Evolutionary conservation across 148 eudicot species (phyloP), one percentile per base, ranked within the genome.

Genomic region (Polygonum aviculare): DNA sequence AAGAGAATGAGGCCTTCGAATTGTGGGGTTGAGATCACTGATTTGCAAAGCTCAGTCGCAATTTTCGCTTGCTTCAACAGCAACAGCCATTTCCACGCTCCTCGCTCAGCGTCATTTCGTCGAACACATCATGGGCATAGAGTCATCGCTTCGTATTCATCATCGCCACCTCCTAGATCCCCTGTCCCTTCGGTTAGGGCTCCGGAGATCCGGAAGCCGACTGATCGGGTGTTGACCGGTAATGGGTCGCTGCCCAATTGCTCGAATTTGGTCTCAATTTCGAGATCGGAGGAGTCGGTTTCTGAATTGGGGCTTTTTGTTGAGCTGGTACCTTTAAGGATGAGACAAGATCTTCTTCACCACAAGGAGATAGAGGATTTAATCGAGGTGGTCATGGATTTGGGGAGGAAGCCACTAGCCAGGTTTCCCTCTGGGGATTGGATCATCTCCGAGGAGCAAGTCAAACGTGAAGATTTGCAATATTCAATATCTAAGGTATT

Each of bases 381-480:
- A 79, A 90, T 95, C 82, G 99, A 95, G 63, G 87, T 95, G 75
- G 97, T 95, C 12, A 78, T 95, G 94, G 99, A 95, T 85, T 87
- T 95, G 81, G 99, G 99, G 10, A 81, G 99, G 87, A 83, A 87
- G 79, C 99, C 99, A 7, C 82, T 95, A 71, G 99, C 98, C 44
- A 82, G 99, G 78, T 95, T 95, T 77, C 97, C 97, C 35, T 86
- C 94, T 2, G 99, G 99, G 15, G 99, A 95, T 87, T 93, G 97
- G 99, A 79, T 81, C 69, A 93, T 95, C 73, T 88, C 97, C 5
- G 82, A 90, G 49, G 87, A 86, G 62, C 87, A 88, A 36, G 99
- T 95, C 16, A 84, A 82, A 82, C 82, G 67, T 49, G 96, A 95
- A 39, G 99, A 95, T 87, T 84, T 95, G 78, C 80, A 78, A 33